Evolutionary conservation across 164 flowering plant species (phyloP), one percentile per base, ranked within the genome.

Genomic region (Liriodendron chinense): DNA sequence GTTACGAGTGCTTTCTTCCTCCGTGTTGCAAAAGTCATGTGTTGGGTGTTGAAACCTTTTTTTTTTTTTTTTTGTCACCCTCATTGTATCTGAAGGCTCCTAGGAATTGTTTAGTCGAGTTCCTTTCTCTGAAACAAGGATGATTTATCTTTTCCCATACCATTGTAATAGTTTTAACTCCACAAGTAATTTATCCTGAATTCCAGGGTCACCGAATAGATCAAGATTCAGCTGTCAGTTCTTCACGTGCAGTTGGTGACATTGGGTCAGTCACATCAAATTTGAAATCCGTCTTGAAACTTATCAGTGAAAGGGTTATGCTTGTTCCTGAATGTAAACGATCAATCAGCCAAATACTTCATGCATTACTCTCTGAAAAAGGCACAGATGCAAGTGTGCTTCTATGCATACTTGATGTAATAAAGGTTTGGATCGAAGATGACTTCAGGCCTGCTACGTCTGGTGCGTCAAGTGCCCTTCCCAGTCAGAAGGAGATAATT

Each of bases 341-440:
- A 78, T 77, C 86, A 1, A 81, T 92, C 18, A 89, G 82, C 56
- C 97, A 94, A 78, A 86, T 91, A 43, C 84, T 96, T 68, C 89
- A 84, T 78, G 76, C 88, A 49, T 76, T 96, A 82, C 89, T 96
- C 12, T 89, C 97, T 47, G 99, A 96, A 75, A 96, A 93, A 78
- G 90, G 92, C 69, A 88, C 90, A 48, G 98, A 96, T 87, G 80
- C 93, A 34, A 87, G 94, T 82, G 97, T 96, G 73, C 94, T 92
- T 75, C 91, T 94, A 66, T 92, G 98, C 83, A 86, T 94, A 59
- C 89, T 96, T 53, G 98, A 93, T 84, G 87, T 93, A 22, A 75
- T 94, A 48, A 92, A 90, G 83, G 86, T 93, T 68, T 96, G 99
- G 99, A 85, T 94, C 77, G 98, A 92, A 80, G 89, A 90, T 83